Conservation (phyloP, 2,329 filamentous ascomycete genomes). For the Pestalotiopsis sp. region DNA sequence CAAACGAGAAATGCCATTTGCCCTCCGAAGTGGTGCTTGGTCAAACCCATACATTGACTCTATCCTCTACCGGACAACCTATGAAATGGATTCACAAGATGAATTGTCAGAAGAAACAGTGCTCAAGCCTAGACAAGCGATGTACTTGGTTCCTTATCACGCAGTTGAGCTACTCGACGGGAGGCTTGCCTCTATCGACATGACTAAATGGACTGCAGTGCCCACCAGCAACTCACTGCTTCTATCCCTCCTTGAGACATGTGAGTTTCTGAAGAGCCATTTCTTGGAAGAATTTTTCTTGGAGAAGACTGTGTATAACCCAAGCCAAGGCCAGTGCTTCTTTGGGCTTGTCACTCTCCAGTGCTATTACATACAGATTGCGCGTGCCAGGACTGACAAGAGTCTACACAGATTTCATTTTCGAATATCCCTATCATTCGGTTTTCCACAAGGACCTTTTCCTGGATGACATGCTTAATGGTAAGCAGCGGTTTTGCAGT, state of each 20-base stretch:
- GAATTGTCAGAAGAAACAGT: conserved; percentile 5
- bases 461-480: conserved; percentile 14
- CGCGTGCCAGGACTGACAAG: neutral
- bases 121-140: conserved; percentile 12
- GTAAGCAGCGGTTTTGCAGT: conserved; percentile 14
- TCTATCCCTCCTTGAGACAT: conserved; percentile 14
- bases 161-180: conserved; percentile 24
- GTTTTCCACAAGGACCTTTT: conserved; percentile 17
- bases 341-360: neutral
- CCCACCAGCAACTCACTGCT: conserved; percentile 26
- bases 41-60: conserved; percentile 23
- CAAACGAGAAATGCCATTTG: conserved; percentile 19
- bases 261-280: neutral
- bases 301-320: neutral
- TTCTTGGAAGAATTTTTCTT: neutral
- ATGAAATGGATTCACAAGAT: conserved; percentile 5
- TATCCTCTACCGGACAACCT: conserved; percentile 16
- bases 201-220: conserved; percentile 29
- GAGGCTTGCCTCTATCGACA: conserved; percentile 20
- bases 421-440: conserved; percentile 14
- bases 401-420: conserved; percentile 9
- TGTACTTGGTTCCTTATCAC: conserved; percentile 25
- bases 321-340: too few species aligned
- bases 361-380: neutral
- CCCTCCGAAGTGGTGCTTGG: conserved; percentile 10